Percentiles rank a stretch among this genome's conserved stretches.
Evolutionary conservation across 1,139 yeast species (phyloP).

Genomic region (Candida tropicalis): DNA sequence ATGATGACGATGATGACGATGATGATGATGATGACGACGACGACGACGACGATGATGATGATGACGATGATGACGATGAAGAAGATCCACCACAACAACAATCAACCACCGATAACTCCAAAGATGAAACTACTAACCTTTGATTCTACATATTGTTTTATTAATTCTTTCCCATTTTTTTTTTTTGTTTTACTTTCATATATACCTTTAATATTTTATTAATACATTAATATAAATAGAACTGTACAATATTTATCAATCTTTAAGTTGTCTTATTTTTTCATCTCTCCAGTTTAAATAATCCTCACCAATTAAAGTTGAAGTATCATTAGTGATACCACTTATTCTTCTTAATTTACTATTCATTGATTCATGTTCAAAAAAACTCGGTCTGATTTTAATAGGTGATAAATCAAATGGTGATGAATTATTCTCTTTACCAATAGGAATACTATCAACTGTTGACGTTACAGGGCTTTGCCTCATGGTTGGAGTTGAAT

Average conservation of each 20-base stretch:
- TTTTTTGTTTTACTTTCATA: not conserved
- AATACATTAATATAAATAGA: slow-evolving; percentile 11
- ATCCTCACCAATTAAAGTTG: slow-evolving; percentile 46
- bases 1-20: slow-evolving; percentile 50
- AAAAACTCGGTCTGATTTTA: slow-evolving; percentile 10
- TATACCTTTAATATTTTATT: slow-evolving; percentile 1
- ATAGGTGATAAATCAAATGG: slow-evolving; percentile 16
- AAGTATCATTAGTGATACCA: slow-evolving; percentile 34
- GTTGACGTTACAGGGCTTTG: not conserved
- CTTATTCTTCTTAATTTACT: slow-evolving; percentile 19
- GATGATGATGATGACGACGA: slow-evolving; percentile 47
- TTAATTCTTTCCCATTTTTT: not conserved
- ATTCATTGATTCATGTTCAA: slow-evolving; percentile 1
- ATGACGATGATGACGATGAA: slow-evolving; percentile 23
- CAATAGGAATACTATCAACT: slow-evolving; percentile 5
- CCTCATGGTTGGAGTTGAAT: not conserved
- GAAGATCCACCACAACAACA: slow-evolving; percentile 8
- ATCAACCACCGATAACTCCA: slow-evolving; percentile 20
- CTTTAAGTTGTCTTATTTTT: slow-evolving; percentile 36
- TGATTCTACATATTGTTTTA: slow-evolving; percentile 4
- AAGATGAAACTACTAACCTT: not conserved
- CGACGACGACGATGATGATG: slow-evolving; percentile 40
- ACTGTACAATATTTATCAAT: slow-evolving; percentile 5
- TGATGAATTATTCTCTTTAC: slow-evolving; percentile 19
- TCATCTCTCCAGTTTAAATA: slow-evolving; percentile 47